Evolutionary conservation across 2,329 filamentous ascomycete species (phyloP), one percentile per base, ranked within the genome.

Genomic region (Albophoma yamanashiensis): DNA sequence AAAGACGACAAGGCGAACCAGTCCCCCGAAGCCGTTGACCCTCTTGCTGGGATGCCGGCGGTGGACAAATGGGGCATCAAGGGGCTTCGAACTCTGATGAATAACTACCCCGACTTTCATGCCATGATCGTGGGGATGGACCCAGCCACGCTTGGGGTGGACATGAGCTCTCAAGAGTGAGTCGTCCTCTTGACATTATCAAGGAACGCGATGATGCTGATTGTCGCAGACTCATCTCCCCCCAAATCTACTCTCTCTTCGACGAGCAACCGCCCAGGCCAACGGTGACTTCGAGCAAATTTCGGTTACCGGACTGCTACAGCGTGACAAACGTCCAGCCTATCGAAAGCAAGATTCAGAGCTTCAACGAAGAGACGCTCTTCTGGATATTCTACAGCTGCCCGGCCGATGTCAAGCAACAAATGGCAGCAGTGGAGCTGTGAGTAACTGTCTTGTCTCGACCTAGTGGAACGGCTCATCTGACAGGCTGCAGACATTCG

Each of bases 311-410:
- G 0, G 85, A 88, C 55, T 88, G 85, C 71, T 88, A 88, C 67
- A 82, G 79, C 58, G 85, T 88, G 40, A 84, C 80, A 62, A 88
- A 88, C 62, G 83, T 87, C 34, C 83, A 86, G 64, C 79, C 83
- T 3, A 80, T 88, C 58, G 83, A 87, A 62, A 83, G 79, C 65
- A 88, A 88, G 71, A 85, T 88, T 56, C 77, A 77, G 47, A 86
- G 81, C 63, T 87, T 88, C 71, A 87, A 87, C 64, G 85, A 88
- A 63, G 85, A 88, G 71, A 87, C 85, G 0, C 73, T 88, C 56
- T 84, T 88, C 71, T 87, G 83, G 79, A 88, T 88, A 64, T 88
- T 88, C 67, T 88, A 88, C 71, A 86, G 82, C 71, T 86, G 82
- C 62, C 83, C 85, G 9, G 77, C 80, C 53, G 85, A 88, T 66